These are phyloP conservation scores for Thuidium tamariscinum DNA, from an alignment of 225 moss, liverwort and hornwort species.

Conservation along the genomic window DNA sequence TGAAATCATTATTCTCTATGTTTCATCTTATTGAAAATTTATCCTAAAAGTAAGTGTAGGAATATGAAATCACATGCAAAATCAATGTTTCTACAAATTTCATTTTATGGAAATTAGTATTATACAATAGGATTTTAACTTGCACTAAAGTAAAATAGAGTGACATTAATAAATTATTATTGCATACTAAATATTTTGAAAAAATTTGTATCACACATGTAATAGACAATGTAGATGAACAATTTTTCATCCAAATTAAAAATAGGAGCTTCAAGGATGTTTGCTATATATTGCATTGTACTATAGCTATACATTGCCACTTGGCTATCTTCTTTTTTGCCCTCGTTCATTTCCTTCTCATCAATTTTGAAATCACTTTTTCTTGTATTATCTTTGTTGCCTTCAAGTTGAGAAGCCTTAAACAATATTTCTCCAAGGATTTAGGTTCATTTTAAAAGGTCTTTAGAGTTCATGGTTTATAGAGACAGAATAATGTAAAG, in stretches of 20 bases:
- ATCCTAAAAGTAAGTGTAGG: neutral
- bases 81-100: neutral
- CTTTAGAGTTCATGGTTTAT: neutral
- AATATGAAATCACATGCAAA: neutral
- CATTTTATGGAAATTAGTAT: neutral
- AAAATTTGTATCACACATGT: neutral
- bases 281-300: rapidly evolving
- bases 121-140: neutral
- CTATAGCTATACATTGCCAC: rapidly evolving
- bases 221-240: rapidly evolving
- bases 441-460: neutral
- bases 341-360: too few species aligned
- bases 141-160: neutral
- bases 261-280: neutral
- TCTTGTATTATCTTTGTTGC: rapidly evolving
- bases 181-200: neutral
- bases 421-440: rapidly evolving
- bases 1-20: too few species aligned
- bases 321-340: neutral
- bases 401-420: rapidly evolving
- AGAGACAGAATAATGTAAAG: rapidly evolving
- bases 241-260: neutral
- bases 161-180: neutral
- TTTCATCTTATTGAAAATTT: neutral
- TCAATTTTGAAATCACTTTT: neutral